These are phyloP conservation scores for Coprinopsis strossmayeri DNA, from an alignment of 768 basidiomycete genomes.

Conservation along the genomic window DNA sequence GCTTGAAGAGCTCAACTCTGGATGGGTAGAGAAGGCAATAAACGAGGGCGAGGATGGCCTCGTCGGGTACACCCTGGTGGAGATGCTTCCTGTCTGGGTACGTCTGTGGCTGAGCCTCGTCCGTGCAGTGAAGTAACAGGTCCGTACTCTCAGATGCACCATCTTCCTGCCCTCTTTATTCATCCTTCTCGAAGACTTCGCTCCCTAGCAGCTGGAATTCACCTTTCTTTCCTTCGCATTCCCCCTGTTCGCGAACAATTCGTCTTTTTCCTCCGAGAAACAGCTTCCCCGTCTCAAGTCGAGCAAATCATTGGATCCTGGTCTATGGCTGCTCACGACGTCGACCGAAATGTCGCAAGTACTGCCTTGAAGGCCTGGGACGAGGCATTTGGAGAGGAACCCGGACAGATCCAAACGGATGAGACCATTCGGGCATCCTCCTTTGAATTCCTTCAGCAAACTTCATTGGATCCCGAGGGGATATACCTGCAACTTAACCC, in stretches of 20 bases:
- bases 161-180: constrained; percentile 73
- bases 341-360: constrained; percentile 55
- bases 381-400: constrained; percentile 4
- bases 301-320: constrained; percentile 66
- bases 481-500: constrained; percentile 63
- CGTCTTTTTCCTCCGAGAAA: constrained; percentile 42
- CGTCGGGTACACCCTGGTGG: constrained; percentile 34
- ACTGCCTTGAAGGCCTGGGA: constrained; percentile 52
- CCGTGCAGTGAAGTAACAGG: neutral
- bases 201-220: constrained; percentile 50
- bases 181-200: constrained; percentile 78
- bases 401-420: constrained; percentile 25
- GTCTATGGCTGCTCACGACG: constrained; percentile 65
- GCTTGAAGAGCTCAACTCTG: constrained; percentile 71
- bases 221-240: constrained; percentile 59
- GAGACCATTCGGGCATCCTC: constrained; percentile 28
- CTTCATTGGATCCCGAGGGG: constrained; percentile 54
- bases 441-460: constrained; percentile 44
- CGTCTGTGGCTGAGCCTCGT: constrained; percentile 26
- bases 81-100: constrained; percentile 90
- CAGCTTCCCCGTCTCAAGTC: constrained; percentile 39
- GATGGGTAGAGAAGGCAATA: constrained; percentile 55
- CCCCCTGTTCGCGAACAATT: constrained; percentile 41
- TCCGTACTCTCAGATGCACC: constrained; percentile 57
- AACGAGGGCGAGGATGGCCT: constrained; percentile 33